Base-by-base conservation (phyloP, 164 flowering plant genomes). In the Tetracentron sinense region DNA sequence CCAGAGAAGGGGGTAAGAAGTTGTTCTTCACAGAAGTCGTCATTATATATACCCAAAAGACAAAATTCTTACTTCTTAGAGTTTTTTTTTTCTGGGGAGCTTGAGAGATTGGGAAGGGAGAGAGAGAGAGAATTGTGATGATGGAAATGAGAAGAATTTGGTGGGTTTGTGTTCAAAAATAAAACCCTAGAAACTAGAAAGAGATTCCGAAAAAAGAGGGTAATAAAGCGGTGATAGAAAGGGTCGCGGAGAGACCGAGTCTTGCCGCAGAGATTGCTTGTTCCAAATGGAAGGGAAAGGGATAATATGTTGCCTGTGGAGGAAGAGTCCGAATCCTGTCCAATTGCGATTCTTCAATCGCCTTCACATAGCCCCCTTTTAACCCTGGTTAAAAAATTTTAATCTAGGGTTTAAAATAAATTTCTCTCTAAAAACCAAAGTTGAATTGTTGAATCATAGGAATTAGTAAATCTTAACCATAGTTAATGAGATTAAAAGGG, bases 1-100 rank as follows among this genome's bases (percentile, higher is more conserved):
- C 92, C 50, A 95, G 75, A 42, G 81, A 81, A 2, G 96, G 88
- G 30, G 97, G 97, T 75, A 92, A 66, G 27, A 75, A 54, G 69
- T 74, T 88, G 69, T 80, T 82, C 75, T 81, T 89, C 67, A 74
- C 68, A 16, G 90, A 82, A 27, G 87, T 77, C 72, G 80, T 78
- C 72, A 74, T 71, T 17, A 26, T 4, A 23, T 20, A 58, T 11
- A 63, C 44, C 27, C 26, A 49, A 31, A 44, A 31, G 38, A 33
- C 38, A n/a, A n/a, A n/a, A n/a, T n/a, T n/a, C n/a, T n/a, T n/a
- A n/a, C n/a, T n/a, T 10, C 44, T 8, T 16, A 10, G 44, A 38
- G 14, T 8, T 4, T 38, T 10, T 38, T 1, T 8, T 38, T 38
- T 4, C 4, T 12, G 14, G 2, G 47, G 33, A 61, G 42, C n/a